Conservation (phyloP, 805 yeast genomes). For the Pichia exigua region DNA sequence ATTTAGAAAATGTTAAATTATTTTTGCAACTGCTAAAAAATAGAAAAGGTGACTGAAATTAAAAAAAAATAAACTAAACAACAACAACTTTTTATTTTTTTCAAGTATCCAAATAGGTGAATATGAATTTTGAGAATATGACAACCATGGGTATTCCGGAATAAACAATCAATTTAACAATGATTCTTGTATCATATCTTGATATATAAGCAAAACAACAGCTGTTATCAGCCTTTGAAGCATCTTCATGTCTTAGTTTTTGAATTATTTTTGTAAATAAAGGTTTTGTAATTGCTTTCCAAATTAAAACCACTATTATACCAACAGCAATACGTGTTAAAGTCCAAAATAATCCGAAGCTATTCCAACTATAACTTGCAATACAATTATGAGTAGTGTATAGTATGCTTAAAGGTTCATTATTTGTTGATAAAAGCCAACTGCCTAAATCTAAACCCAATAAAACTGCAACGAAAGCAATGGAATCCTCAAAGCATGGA, state of each 20-base stretch:
- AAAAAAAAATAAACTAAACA: background rate
- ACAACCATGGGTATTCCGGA: conserved; percentile 64
- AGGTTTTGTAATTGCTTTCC: conserved; percentile 76
- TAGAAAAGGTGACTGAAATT: background rate
- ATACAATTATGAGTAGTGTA: conserved; percentile 14
- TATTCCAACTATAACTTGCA: background rate
- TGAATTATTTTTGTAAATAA: conserved; percentile 29
- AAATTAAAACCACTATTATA: conserved; percentile 47
- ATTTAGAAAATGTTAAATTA: conserved; percentile 41
- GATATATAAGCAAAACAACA: conserved; percentile 44
- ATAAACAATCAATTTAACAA: conserved; percentile 72
- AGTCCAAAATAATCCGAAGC: conserved; percentile 36
- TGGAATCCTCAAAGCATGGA: conserved; percentile 94
- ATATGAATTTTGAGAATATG: background rate
- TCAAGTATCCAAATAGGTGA: background rate
- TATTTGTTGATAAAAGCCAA: conserved; percentile 34
- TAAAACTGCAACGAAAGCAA: conserved; percentile 85
- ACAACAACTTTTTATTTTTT: background rate
- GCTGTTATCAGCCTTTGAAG: background rate
- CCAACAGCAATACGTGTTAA: conserved; percentile 53
- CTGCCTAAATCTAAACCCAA: conserved; percentile 65
- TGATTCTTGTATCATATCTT: conserved; percentile 66
- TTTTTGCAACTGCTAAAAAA: conserved; percentile 9
- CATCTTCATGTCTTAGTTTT: background rate
- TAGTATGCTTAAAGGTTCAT: conserved; percentile 6